Evolutionary conservation across 768 basidiomycete species (phyloP).

Genomic region (Trametes cubensis): DNA sequence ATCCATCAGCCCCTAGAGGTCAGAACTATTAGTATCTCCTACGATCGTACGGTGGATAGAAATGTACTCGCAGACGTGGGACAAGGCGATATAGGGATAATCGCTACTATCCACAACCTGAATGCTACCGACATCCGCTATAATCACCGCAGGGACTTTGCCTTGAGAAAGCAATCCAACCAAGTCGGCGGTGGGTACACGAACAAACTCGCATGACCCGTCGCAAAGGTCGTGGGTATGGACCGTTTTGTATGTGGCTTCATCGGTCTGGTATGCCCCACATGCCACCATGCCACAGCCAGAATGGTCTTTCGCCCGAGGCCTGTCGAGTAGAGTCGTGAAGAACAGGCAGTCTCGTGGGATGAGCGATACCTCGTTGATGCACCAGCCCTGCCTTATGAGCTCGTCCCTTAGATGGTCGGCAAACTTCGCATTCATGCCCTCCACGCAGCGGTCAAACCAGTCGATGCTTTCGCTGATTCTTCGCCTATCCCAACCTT

Average conservation of each 20-base stretch:
- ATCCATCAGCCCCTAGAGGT: conserved; percentile 16
- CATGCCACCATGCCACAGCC: background rate
- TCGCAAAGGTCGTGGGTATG: background rate
- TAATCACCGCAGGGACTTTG: background rate
- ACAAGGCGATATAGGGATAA: conserved; percentile 10
- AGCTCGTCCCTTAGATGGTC: no score
- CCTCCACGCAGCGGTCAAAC: background rate
- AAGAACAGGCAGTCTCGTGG: no score
- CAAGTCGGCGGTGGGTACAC: background rate
- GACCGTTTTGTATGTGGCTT: conserved; percentile 4
- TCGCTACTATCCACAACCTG: background rate
- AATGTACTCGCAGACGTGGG: conserved; percentile 8
- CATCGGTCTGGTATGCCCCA: conserved; percentile 14
- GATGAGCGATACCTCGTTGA: no score
- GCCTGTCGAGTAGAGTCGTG: conserved; percentile 5
- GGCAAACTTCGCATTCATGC: no score
- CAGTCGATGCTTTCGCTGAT: background rate
- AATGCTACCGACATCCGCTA: background rate
- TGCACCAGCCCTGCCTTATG: no score
- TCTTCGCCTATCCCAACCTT: background rate
- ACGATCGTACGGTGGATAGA: no score
- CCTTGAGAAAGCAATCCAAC: background rate
- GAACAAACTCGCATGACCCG: background rate
- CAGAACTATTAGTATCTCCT: no score
- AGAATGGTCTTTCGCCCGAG: background rate